A percentile compares a stretch with the other conserved stretches of the same genome.
phyloP scores from a whole-genome alignment of 2,329 filamentous ascomycete species.

The Sodiomyces alkalinus region DNA sequence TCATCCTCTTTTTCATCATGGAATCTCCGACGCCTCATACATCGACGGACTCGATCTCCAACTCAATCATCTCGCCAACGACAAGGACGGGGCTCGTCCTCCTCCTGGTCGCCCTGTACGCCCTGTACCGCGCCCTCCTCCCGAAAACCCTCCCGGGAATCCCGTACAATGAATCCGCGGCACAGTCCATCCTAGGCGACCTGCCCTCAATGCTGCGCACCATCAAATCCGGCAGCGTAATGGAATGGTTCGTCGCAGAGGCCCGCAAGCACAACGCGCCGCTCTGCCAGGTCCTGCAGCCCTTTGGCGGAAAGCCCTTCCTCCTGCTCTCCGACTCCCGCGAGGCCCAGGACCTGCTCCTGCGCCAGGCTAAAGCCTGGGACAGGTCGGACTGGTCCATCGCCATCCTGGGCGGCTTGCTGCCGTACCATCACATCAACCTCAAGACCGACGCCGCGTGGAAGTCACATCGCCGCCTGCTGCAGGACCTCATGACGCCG shows the following conservation, averaged over 20 bases:
- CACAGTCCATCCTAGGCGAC: conserved; percentile 10
- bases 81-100: no score
- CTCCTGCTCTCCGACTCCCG: conserved; percentile 24
- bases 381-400: conserved; percentile 15
- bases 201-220: conserved; percentile 5
- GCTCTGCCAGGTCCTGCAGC: conserved; percentile 27
- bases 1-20: no score
- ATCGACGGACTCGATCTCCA: no score
- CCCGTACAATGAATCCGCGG: conserved; percentile 11
- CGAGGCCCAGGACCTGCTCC: conserved; percentile 23
- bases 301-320: conserved; percentile 24
- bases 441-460: conserved; percentile 14
- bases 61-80: no score
- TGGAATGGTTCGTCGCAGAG: conserved; percentile 13
- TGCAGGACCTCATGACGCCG: conserved; percentile 21
- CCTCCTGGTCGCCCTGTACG: no score
- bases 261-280: conserved; percentile 19
- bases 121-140: conserved; percentile 7
- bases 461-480: conserved; percentile 17
- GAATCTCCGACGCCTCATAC: no score
- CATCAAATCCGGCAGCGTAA: conserved; percentile 9
- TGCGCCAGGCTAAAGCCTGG: conserved; percentile 26
- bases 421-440: conserved; percentile 17
- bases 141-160: conserved; percentile 15
- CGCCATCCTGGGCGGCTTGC: conserved; percentile 15